Base-by-base conservation (phyloP, 805 yeast species). In the Wickerhamiella kurtzmanii region DNA sequence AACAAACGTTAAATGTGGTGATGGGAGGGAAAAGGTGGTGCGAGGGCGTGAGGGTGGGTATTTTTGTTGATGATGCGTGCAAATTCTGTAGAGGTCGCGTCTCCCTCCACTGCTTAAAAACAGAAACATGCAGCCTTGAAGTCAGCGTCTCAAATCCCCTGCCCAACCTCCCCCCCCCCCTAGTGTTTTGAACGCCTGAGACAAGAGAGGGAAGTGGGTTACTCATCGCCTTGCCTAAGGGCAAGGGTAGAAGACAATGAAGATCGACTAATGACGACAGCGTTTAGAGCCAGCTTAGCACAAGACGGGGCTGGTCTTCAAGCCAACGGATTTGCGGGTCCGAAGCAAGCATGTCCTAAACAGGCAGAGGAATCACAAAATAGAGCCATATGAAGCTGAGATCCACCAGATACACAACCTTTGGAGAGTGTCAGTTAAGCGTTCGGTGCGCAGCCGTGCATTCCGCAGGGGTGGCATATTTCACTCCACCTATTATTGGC, bases 11-110 rank as follows among this genome's bases (percentile, higher is more conserved):
- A 11, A 15, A 22, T 3, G 13, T 16, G 20, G 19, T 37, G 45
- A n/a, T 43, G 28, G 18, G 45, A 22, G 3, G 35, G 28, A 43
- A 43, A 42, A 36, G 28, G 15, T 25, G 40, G 32, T 6, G 11
- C 32, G 32, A 11, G 32, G 11, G 32, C 9, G 11, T 6, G 32
- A 25, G 32, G 32, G 32, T 25, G 32, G 32, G 32, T 25, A 25
- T 25, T 25, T 25, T 25, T 25, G 32, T 25, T 25, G 32, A 25
- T 25, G 32, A 25, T 25, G 32, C 32, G 32, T 25, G 32, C 32
- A 25, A 25, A 25, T 25, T 25, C 32, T 25, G n/a, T 11, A 25
- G 32, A 25, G 32, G 32, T 25, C 32, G 32, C 32, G 32, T 25
- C 32, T 25, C 11, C 6, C 32, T n/a, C n/a, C n/a, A n/a, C n/a